These are phyloP conservation scores for Leccinum subrobustum DNA, from an alignment of 1,284 basidiomycete genomes.

Conservation along the genomic window DNA sequence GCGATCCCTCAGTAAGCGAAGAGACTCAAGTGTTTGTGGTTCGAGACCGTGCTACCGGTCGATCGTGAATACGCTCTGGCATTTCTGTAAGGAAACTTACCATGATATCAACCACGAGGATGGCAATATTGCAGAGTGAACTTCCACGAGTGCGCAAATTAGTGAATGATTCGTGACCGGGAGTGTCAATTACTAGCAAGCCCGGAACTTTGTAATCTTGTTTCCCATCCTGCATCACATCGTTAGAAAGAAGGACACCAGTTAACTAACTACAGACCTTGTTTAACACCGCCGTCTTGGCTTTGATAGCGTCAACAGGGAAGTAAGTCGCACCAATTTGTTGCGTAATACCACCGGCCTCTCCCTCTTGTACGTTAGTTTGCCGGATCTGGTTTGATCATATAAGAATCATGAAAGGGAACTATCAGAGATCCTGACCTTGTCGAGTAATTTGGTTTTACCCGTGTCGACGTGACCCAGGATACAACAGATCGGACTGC, in stretches of 20 bases:
- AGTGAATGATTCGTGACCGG: slow-evolving; percentile 99
- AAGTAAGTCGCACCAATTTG: slow-evolving; percentile 99
- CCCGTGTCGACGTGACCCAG: slow-evolving; percentile 99
- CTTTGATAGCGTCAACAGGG: slow-evolving; percentile 93
- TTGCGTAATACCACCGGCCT: slow-evolving; percentile 99
- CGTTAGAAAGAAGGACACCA: slow-evolving; percentile 3
- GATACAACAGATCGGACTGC: slow-evolving; percentile 99
- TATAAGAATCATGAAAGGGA: slow-evolving; percentile 11
- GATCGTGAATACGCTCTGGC: slow-evolving; percentile 13
- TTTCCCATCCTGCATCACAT: slow-evolving; percentile 55
- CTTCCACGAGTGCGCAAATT: slow-evolving; percentile 96
- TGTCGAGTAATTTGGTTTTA: slow-evolving; percentile 98
- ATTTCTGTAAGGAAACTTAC: slow-evolving; percentile 39
- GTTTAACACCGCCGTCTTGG: slow-evolving; percentile 92
- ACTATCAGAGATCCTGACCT: slow-evolving; percentile 49
- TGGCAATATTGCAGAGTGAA: slow-evolving; percentile 98
- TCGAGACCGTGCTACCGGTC: slow-evolving; percentile 87
- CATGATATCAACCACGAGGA: slow-evolving; percentile 99
- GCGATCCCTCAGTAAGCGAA: slow-evolving; percentile 88
- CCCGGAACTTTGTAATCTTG: slow-evolving; percentile 98
- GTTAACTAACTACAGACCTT: slow-evolving; percentile 47
- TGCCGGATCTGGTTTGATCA: slow-evolving; percentile 79
- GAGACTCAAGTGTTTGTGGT: slow-evolving; percentile 95
- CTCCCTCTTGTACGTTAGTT: slow-evolving; percentile 99
- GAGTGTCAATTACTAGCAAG: slow-evolving; percentile 96